Conservation (phyloP, 2,329 filamentous ascomycete genomes). For the Claviceps capensis region DNA sequence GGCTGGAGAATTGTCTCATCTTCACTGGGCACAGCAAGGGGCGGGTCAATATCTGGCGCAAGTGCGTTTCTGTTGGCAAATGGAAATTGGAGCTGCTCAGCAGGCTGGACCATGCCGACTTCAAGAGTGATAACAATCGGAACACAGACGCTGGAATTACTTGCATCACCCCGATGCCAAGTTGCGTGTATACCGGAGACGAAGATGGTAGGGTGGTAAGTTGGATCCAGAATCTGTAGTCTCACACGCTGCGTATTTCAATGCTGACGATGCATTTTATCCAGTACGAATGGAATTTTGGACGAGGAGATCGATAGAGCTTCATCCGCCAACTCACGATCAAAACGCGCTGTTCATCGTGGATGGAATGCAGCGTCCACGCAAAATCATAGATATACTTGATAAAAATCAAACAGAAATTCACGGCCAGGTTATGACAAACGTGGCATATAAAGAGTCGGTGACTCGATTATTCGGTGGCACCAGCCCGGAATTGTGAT, state of each 20-base stretch:
- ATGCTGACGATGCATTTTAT: background rate
- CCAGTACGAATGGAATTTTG: conserved; percentile 50
- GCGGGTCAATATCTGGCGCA: conserved; percentile 65
- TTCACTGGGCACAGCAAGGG: conserved; percentile 82
- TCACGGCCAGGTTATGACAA: background rate
- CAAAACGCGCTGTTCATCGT: background rate
- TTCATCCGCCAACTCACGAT: conserved; percentile 10
- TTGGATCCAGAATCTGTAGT: background rate
- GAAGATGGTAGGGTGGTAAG: conserved; percentile 77
- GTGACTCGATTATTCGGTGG: too few species aligned
- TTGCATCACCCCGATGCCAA: conserved; percentile 71
- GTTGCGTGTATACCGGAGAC: conserved; percentile 83
- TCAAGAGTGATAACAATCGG: conserved; percentile 42
- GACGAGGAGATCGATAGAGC: conserved; percentile 42
- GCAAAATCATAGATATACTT: background rate
- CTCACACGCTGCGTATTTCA: background rate
- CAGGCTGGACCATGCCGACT: conserved; percentile 66
- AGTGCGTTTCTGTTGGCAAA: conserved; percentile 39
- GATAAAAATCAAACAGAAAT: background rate
- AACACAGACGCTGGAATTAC: conserved; percentile 61
- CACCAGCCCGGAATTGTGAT: too few species aligned
- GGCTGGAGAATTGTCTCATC: conserved; percentile 72
- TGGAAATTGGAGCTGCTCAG: conserved; percentile 73
- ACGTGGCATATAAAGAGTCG: background rate
- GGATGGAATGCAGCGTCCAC: background rate